Evolutionary conservation across 1,139 yeast species (phyloP).

Genomic region (Sugiyamaella paludigena): DNA sequence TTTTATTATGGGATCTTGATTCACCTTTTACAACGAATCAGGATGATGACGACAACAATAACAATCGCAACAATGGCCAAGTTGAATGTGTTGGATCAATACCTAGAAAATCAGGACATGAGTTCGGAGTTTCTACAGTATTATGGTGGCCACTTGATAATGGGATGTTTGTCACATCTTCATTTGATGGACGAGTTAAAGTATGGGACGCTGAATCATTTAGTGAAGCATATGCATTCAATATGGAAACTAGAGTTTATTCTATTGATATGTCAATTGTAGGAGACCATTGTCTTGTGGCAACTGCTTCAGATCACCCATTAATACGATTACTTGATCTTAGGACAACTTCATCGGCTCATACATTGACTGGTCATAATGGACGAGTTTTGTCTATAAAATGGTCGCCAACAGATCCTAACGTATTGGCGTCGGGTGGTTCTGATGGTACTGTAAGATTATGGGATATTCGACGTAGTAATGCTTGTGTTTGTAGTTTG

Average conservation of each 20-base stretch:
- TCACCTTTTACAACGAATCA: background rate
- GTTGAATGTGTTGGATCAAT: slow-evolving; percentile 42
- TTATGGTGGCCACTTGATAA: slow-evolving; percentile 91
- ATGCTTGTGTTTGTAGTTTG: slow-evolving; percentile 59
- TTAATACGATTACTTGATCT: slow-evolving; percentile 69
- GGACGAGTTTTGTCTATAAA: slow-evolving; percentile 63
- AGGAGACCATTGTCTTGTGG: slow-evolving; percentile 53
- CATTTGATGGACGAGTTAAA: slow-evolving; percentile 74
- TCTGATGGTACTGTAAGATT: slow-evolving; percentile 55
- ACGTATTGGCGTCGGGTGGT: slow-evolving; percentile 72
- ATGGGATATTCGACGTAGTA: slow-evolving; percentile 78
- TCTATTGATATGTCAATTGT: slow-evolving; percentile 37
- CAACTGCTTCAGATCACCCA: slow-evolving; percentile 69
- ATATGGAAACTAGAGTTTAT: slow-evolving; percentile 45
- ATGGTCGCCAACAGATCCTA: slow-evolving; percentile 71
- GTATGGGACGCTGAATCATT: slow-evolving; percentile 78
- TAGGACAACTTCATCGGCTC: slow-evolving; percentile 66
- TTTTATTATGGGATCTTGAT: slow-evolving; percentile 39
- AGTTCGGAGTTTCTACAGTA: slow-evolving; percentile 68
- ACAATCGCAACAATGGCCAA: slow-evolving; percentile 14
- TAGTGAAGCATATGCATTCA: slow-evolving; percentile 61
- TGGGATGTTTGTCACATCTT: slow-evolving; percentile 80
- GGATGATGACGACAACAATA: slow-evolving; percentile 1
- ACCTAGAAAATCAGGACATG: slow-evolving; percentile 59
- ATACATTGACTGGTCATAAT: slow-evolving; percentile 62